A percentile compares a stretch with the other conserved stretches of the same genome.
These are phyloP conservation scores for Ceratobasidium papillatum DNA, from an alignment of 1,284 basidiomycete genomes.

Conservation along the genomic window DNA sequence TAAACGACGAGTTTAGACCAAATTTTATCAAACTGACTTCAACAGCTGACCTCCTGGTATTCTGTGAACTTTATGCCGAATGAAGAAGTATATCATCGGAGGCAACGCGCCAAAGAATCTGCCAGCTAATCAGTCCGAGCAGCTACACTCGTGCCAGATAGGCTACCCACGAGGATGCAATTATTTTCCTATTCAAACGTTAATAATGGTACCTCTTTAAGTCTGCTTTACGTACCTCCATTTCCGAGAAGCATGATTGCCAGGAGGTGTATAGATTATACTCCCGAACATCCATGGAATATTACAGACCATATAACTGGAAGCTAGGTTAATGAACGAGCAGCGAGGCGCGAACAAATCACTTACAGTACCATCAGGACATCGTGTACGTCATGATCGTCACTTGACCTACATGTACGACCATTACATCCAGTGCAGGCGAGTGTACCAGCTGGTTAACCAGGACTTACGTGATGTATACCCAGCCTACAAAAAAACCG, in stretches of 20 bases:
- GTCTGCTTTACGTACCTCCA: slow-evolving; percentile 59
- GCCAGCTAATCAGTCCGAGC: slow-evolving; percentile 12
- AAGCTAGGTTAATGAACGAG: neutral
- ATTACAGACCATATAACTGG: slow-evolving; percentile 75
- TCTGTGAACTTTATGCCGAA: slow-evolving; percentile 81
- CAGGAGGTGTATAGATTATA: slow-evolving; percentile 63
- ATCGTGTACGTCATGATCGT: slow-evolving; percentile 86
- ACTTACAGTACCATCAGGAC: slow-evolving; percentile 77
- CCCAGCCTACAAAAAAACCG: slow-evolving; percentile 67
- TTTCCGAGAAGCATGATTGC: slow-evolving; percentile 55
- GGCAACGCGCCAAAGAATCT: slow-evolving; percentile 77
- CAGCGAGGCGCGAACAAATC: neutral
- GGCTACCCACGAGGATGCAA: slow-evolving; percentile 60
- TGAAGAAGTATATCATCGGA: slow-evolving; percentile 84
- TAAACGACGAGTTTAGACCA: slow-evolving; percentile 49
- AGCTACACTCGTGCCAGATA: too few species aligned
- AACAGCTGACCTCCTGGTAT: slow-evolving; percentile 75
- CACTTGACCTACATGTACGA: slow-evolving; percentile 58
- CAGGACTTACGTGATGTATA: slow-evolving; percentile 75
- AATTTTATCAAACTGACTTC: neutral
- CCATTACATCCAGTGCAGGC: neutral
- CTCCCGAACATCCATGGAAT: slow-evolving; percentile 89
- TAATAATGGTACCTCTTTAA: slow-evolving; percentile 15
- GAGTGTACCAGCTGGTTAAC: neutral
- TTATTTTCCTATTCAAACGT: slow-evolving; percentile 56